A percentile compares a stretch with the other conserved stretches of the same genome.
Evolutionary conservation across 805 yeast species (phyloP).

Genomic region (Cyberlindnera lachancei): DNA sequence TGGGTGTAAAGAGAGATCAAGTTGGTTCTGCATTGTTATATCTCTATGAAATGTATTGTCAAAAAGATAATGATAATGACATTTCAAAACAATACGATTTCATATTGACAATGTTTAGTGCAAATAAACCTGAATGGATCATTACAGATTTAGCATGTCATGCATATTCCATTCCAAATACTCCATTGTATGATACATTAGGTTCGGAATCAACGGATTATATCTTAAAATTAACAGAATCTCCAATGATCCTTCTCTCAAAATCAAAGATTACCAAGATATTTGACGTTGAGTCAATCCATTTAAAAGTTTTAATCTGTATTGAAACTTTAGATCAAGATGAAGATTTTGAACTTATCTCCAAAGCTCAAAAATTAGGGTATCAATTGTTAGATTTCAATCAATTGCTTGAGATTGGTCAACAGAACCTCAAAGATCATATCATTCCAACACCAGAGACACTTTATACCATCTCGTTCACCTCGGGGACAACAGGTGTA

Average conservation of each 20-base stretch:
- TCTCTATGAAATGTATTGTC: constrained; percentile 32
- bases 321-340: constrained; percentile 39
- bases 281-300: constrained; percentile 35
- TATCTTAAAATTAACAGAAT: constrained; percentile 52
- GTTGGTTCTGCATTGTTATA: constrained; percentile 51
- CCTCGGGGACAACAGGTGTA: constrained; percentile 70
- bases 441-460: constrained; percentile 45
- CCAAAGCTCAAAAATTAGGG: constrained; percentile 23
- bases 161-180: constrained; percentile 46
- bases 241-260: constrained; percentile 54
- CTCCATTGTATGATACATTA: constrained; percentile 49
- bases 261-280: constrained; percentile 42
- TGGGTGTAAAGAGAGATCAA: constrained; percentile 34
- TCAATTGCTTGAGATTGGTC: constrained; percentile 33
- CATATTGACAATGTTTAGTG: constrained; percentile 47
- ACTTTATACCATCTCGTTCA: constrained; percentile 57
- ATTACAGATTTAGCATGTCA: constrained; percentile 62
- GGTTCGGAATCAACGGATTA: constrained; percentile 57
- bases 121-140: constrained; percentile 62
- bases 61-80: constrained; percentile 23
- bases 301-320: constrained; percentile 48
- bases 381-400: constrained; percentile 27
- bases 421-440: constrained; percentile 33
- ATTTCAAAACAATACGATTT: too few relatives aligned
- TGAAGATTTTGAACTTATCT: constrained; percentile 26